Conservation (phyloP, 1,284 basidiomycete species). For the Chondrostereum purpureum region DNA sequence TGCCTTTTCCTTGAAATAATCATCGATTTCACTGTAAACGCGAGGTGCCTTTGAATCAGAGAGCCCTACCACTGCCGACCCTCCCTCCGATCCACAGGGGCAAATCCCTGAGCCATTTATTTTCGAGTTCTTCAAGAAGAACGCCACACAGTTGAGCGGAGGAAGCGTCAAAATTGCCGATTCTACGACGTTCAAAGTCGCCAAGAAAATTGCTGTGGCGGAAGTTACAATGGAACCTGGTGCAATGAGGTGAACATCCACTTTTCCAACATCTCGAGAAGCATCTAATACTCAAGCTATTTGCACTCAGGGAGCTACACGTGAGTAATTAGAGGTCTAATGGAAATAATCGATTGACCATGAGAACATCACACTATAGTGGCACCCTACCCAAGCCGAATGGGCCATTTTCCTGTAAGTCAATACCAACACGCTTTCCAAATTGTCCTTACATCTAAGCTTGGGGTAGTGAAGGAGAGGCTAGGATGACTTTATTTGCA, state of each 20-base stretch:
- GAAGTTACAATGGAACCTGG: constrained; percentile 66
- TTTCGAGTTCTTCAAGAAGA: constrained; percentile 47
- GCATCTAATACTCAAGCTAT: constrained; percentile 1
- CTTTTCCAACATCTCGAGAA: constrained; percentile 4
- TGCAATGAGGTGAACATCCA: constrained; percentile 44
- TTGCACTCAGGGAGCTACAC: constrained; percentile 33
- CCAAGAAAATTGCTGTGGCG: constrained; percentile 56
- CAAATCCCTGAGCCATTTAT: constrained; percentile 44
- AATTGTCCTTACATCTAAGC: too few species aligned
- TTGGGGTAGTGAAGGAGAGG: constrained; percentile 43
- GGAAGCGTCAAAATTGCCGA: constrained; percentile 63
- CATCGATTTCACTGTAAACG: constrained; percentile 12
- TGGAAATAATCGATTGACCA: not conserved
- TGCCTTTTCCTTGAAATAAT: constrained; percentile 13
- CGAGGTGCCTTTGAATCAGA: constrained; percentile 22
- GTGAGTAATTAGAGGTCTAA: constrained; percentile 25
- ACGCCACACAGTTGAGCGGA: constrained; percentile 43
- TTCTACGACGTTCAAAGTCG: constrained; percentile 35
- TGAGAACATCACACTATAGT: constrained; percentile 31
- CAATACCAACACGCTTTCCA: too few species aligned
- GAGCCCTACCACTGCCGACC: constrained; percentile 30
- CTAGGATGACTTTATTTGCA: constrained; percentile 61
- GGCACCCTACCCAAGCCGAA: constrained; percentile 69
- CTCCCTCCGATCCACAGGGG: constrained; percentile 44
- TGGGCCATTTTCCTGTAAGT: constrained; percentile 53